Evolutionary conservation across 2,329 filamentous ascomycete genomes (phyloP).

Genomic region (Cladosporium velox): DNA sequence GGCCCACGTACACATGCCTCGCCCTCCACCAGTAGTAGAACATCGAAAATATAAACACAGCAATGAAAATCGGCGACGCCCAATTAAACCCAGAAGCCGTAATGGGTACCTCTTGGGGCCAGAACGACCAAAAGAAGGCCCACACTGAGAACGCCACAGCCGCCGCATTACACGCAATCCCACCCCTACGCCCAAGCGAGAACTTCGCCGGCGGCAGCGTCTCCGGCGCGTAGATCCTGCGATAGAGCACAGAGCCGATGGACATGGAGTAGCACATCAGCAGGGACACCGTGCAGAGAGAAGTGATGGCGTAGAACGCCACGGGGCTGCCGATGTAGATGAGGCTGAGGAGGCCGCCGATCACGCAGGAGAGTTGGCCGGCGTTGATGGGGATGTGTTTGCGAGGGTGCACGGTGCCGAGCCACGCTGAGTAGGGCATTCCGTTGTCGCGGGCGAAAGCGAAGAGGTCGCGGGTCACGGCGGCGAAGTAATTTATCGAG

Average conservation of each 20-base stretch:
- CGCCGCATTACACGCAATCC: conserved; percentile 26
- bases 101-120: conserved; percentile 22
- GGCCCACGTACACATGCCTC: conserved; percentile 16
- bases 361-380: conserved; percentile 51
- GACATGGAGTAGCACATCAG: conserved; percentile 27
- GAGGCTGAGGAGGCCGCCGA: conserved; percentile 43
- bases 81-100: conserved; percentile 27
- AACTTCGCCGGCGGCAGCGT: conserved; percentile 21
- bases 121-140: conserved; percentile 24
- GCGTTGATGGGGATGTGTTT: conserved; percentile 27
- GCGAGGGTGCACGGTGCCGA: conserved; percentile 30
- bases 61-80: conserved; percentile 26
- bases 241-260: conserved; percentile 32
- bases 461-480: conserved; percentile 26
- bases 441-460: conserved; percentile 43
- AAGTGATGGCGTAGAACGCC: conserved; percentile 47
- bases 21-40: conserved; percentile 21
- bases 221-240: conserved; percentile 27
- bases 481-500: conserved; percentile 34
- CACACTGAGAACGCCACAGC: conserved; percentile 26
- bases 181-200: conserved; percentile 25
- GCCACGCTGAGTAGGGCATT: conserved; percentile 38
- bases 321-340: conserved; percentile 42
- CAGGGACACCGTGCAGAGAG: conserved; percentile 32
- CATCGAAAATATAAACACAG: conserved; percentile 22